Percentiles rank a stretch among this genome's conserved stretches.
These are phyloP conservation scores for Aspergillus ibericus DNA, from an alignment of 2,329 filamentous ascomycete genomes.

Conservation along the genomic window DNA sequence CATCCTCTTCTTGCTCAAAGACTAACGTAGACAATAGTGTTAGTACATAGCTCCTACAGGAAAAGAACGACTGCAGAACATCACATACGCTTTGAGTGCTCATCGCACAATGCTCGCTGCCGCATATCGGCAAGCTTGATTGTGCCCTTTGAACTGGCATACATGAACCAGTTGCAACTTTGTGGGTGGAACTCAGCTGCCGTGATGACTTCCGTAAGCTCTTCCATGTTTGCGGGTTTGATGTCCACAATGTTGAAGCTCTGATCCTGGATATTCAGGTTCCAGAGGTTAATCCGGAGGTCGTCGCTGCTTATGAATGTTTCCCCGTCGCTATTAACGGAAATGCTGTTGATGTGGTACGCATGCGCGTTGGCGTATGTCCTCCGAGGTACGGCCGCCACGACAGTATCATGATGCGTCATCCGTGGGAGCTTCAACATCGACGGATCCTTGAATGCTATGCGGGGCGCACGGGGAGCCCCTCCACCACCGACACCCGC, in stretches of 20 bases:
- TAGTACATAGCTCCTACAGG: constrained; percentile 10
- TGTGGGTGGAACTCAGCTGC: constrained; percentile 95
- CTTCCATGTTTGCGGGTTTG: constrained; percentile 99
- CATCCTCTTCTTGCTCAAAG: constrained; percentile 98
- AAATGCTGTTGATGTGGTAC: constrained; percentile 99
- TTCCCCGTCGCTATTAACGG: constrained; percentile 99
- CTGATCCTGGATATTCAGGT: constrained; percentile 97
- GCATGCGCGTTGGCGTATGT: constrained; percentile 98
- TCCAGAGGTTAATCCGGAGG: constrained; percentile 96
- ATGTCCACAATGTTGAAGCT: constrained; percentile 99
- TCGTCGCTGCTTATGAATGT: constrained; percentile 99
- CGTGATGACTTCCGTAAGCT: constrained; percentile 97
- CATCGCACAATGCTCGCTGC: constrained; percentile 91
- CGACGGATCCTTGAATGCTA: constrained; percentile 74
- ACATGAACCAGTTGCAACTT: constrained; percentile 99
- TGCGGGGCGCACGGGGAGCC: constrained; percentile 68
- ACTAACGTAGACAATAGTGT: constrained; percentile 55
- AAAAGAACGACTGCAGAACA: not conserved
- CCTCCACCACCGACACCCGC: constrained; percentile 70
- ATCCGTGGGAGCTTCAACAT: constrained; percentile 92
- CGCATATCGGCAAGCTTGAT: constrained; percentile 99
- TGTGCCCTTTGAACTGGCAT: constrained; percentile 96
- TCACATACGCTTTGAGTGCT: constrained; percentile 88
- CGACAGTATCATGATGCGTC: constrained; percentile 97
- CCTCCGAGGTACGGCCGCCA: constrained; percentile 90